Evolutionary conservation across 768 basidiomycete species (phyloP).

Genomic region (Postia placenta): DNA sequence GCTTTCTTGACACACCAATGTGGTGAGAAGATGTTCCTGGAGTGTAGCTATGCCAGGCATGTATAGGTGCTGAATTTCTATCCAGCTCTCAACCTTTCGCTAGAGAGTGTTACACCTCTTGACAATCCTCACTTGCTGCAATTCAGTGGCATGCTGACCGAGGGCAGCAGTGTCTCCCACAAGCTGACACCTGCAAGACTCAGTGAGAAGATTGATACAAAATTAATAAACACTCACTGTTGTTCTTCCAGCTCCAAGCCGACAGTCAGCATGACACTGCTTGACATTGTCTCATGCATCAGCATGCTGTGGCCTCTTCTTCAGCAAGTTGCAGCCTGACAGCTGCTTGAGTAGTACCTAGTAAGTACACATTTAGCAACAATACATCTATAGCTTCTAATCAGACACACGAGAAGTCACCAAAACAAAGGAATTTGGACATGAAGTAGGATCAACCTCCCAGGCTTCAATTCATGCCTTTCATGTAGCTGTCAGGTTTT

Average conservation of each 20-base stretch:
- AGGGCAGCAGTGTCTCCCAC: background rate
- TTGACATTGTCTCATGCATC: background rate
- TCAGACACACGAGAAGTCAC: too few species aligned
- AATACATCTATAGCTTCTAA: too few species aligned
- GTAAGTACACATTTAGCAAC: too few species aligned
- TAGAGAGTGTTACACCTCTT: background rate
- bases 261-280: background rate
- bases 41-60: background rate
- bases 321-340: background rate
- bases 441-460: too few species aligned
- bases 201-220: background rate
- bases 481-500: too few species aligned
- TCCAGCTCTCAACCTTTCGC: background rate
- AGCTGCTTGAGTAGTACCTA: background rate
- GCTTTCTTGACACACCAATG: background rate
- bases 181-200: background rate
- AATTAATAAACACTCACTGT: background rate
- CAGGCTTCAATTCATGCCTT: too few species aligned
- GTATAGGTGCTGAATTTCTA: constrained; percentile 1
- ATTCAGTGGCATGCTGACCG: background rate
- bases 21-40: background rate
- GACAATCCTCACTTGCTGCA: background rate
- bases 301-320: background rate
- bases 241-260: background rate
- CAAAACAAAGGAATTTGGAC: too few species aligned